phyloP scores from a whole-genome alignment of 139 green algal genomes.

The Zygnema circumcarinatum region DNA sequence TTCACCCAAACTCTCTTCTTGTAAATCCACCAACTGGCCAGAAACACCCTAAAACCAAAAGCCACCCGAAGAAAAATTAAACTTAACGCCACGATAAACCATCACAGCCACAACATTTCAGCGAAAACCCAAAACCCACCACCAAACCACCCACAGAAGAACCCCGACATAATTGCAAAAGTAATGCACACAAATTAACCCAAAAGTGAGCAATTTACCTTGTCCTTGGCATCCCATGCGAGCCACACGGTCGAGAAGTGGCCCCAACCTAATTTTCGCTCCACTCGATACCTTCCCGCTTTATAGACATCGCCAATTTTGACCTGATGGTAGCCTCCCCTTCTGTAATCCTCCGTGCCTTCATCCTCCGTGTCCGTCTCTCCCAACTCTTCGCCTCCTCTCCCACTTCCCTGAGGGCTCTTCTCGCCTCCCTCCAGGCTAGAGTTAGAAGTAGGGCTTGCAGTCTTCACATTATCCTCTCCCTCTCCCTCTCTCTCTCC shows the following conservation, averaged over 20 bases:
- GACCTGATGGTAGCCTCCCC: conserved; percentile 94
- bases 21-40: too few relatives aligned
- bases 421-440: background rate
- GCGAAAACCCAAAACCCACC: background rate
- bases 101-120: background rate
- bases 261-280: conserved; percentile 97
- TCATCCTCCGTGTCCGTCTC: conserved; percentile 67
- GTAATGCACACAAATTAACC: background rate
- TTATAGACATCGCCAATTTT: conserved; percentile 88
- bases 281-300: conserved; percentile 86
- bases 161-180: background rate
- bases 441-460: too few relatives aligned
- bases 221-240: conserved; percentile 38
- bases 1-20: too few relatives aligned
- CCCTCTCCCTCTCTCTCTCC: too few relatives aligned
- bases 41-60: background rate
- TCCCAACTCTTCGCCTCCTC: background rate
- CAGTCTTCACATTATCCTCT: too few relatives aligned
- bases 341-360: conserved; percentile 74
- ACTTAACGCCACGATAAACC: background rate
- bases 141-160: background rate
- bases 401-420: background rate
- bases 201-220: conserved; percentile 17
- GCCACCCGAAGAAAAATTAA: background rate
- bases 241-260: conserved; percentile 99